A percentile compares a stretch with the other conserved stretches of the same genome.
phyloP scores from a whole-genome alignment of 306 rosid genomes.

The Geum urbanum region DNA sequence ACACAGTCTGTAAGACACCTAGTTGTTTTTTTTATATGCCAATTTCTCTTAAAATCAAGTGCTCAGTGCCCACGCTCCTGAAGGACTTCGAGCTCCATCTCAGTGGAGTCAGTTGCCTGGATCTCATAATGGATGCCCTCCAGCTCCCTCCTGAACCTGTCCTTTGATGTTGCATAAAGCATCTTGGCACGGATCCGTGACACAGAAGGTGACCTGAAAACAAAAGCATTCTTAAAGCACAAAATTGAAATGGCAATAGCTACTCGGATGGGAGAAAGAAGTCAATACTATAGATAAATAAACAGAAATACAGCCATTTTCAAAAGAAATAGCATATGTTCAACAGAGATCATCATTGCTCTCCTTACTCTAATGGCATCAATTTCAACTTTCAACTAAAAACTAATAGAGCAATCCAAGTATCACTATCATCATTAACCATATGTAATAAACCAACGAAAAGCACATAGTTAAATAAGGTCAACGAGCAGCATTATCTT shows the following conservation, averaged over 20 bases:
- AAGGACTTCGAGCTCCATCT: constrained; percentile 80
- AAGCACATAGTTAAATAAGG: not conserved
- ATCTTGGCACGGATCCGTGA: constrained; percentile 76
- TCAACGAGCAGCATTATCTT: not conserved
- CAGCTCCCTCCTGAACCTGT: constrained; percentile 71
- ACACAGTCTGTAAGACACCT: constrained; percentile 30
- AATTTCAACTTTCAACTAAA: not conserved
- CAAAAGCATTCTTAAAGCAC: not conserved
- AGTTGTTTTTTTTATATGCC: constrained; percentile 28
- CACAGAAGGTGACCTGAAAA: constrained; percentile 66
- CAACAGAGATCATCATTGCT: not conserved
- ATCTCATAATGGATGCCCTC: constrained; percentile 84
- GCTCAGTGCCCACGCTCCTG: constrained; percentile 66
- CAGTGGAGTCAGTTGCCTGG: constrained; percentile 78
- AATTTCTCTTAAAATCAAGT: constrained; percentile 16
- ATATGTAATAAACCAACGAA: not conserved
- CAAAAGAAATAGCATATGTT: too few relatives aligned
- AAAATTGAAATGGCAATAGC: constrained; percentile 2
- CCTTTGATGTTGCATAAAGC: constrained; percentile 80
- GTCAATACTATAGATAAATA: not conserved
- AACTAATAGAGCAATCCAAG: too few relatives aligned
- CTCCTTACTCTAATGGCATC: not conserved
- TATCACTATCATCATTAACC: too few relatives aligned
- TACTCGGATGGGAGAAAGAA: not conserved
- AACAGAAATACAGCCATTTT: not conserved